Base-by-base conservation (phyloP, 2,329 filamentous ascomycete species). In the Emmonsiellopsis sp. region DNA sequence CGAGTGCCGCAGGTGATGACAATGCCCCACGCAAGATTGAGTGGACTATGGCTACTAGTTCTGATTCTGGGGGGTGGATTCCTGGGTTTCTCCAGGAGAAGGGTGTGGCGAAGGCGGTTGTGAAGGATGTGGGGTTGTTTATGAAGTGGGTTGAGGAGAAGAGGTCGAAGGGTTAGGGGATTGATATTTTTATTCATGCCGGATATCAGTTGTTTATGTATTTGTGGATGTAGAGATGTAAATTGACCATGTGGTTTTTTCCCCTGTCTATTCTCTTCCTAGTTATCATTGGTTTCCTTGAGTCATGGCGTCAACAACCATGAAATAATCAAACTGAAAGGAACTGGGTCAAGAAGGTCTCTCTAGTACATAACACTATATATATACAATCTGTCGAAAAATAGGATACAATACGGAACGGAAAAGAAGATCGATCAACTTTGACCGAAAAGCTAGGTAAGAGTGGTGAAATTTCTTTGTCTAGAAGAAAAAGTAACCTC, bases 101-200 rank as follows among this genome's bases (percentile, higher is more conserved):
- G 21, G 68, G 68, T 21, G 63, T 68, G 40, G 67, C 68, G 2
- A 63, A 61, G 42, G 68, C 68, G 31, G 63, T 71, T 49, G 67
- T 69, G 17, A 64, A 63, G 13, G 67, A 70, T 62, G 68, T 71
- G 52, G 67, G 67, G n/a, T 61, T 69, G 45, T 71, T 71, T 56
- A 58, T 71, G 44, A 57, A 56, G 21, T 71, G 68, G 68, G 60
- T 56, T 17, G 60, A 53, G n/a, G 43, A 42, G 27, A 27, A 31
- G 27, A 32, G 54, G 44, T 11, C n/a, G 13, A 33, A 43, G 39
- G 13, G 5, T 27, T 42, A 49, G 36, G 9, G 36, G 36, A 39
- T 10, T 39, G 13, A 39, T n/a, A 7, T 27, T 27, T 27, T 27
- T 27, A 27, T 27, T 27, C 21, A 27, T 27, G 5, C 21, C 5